Base-by-base conservation (phyloP, 805 yeast genomes). In the Metschnikowia dekortorum region DNA sequence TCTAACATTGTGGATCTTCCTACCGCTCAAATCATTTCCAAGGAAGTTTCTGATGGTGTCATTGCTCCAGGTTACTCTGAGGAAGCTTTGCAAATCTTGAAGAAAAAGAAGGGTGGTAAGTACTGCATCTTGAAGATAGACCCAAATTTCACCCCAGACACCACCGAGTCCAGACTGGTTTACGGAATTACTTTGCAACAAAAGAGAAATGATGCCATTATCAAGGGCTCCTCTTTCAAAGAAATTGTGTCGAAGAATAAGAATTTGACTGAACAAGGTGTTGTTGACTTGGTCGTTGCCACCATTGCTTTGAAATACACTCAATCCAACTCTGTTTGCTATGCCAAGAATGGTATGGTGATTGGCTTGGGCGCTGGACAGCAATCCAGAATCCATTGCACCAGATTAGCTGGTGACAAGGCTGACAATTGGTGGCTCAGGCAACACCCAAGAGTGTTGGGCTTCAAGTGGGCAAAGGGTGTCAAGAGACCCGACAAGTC, bases 361-460 rank as follows among this genome's bases (percentile, higher is more conserved):
- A 83, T 94, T 64, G 99, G 99, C 59, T 81, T 94, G 62, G 99
- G 99, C 66, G 99, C 99, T 53, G 99, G 99, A 59, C 99, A 94
- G 79, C 99, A 94, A 77, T 90, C 97, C 50, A 85, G 99, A 76
- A 94, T 94, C 66, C 99, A 94, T 78, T 94, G 99, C 78, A 94
- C 99, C 45, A 86, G 99, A 77, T 82, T 94, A 61, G 99, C 99
- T 47, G 99, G 99, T 69, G 99, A 94, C 67, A 94, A 94, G 80
- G 97, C 98, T 59, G 97, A 94, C 72, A 91, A 91, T 82, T 94
- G 98, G 98, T 94, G 99, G 99, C 81, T 94, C 66, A 87, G 99
- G 79, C 98, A 94, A 73, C 99, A 94, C 74, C 98, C 98, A 60
- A 83, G 78, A 68, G 98, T 94, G 8, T 75, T 94, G 53, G 94